Percentiles rank a stretch among this genome's conserved stretches.
phyloP scores from a whole-genome alignment of 176 grass and related monocot species.

The Oryza glaberrima region DNA sequence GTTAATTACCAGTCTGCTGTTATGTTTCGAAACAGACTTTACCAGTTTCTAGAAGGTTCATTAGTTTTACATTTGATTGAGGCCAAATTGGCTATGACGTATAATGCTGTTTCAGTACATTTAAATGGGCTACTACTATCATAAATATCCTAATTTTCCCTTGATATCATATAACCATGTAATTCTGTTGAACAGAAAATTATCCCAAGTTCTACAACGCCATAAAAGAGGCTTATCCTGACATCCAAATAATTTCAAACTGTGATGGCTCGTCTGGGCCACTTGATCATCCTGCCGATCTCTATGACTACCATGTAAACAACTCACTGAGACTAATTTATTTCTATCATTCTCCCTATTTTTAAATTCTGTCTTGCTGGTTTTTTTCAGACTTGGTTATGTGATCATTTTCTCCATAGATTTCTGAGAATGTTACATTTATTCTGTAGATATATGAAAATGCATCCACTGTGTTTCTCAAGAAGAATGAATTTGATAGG shows the following conservation, averaged over 20 bases:
- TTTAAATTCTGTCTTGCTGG: background rate
- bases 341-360: background rate
- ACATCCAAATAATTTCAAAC: conserved; percentile 82
- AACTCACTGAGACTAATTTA: too few species aligned
- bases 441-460: conserved; percentile 59
- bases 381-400: too few species aligned
- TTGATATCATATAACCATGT: background rate
- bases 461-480: conserved; percentile 53
- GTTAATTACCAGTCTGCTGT: too few species aligned
- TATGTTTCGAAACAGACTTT: too few species aligned
- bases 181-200: conserved; percentile 51
- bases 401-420: too few species aligned
- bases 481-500: conserved; percentile 54
- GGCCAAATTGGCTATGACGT: too few species aligned
- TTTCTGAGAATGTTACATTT: background rate
- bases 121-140: too few species aligned
- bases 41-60: too few species aligned
- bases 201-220: conserved; percentile 73
- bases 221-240: conserved; percentile 65
- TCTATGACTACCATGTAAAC: conserved; percentile 77
- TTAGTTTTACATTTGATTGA: too few species aligned
- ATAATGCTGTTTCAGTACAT: too few species aligned
- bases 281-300: conserved; percentile 85
- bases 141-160: too few species aligned
- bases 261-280: conserved; percentile 60